These are phyloP conservation scores for Bacidia rubella DNA, from an alignment of 495 filamentous ascomycete species.

Conservation along the genomic window DNA sequence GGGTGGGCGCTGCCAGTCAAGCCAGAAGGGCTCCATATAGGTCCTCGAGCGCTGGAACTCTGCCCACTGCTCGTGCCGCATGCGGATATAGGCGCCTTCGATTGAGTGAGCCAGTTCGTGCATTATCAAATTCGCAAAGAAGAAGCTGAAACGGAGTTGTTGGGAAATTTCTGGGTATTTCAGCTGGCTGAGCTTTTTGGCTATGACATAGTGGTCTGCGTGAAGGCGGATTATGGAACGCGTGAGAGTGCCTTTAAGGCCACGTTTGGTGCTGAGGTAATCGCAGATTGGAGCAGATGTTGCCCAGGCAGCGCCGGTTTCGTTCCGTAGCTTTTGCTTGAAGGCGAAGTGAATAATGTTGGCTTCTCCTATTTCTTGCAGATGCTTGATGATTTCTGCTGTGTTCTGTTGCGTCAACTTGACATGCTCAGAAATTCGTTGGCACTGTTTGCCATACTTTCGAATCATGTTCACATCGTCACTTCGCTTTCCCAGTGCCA, in stretches of 20 bases:
- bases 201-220: slow-evolving; percentile 16
- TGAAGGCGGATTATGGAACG: slow-evolving; percentile 14
- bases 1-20: slow-evolving; percentile 8
- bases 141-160: slow-evolving; percentile 17
- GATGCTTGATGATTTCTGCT: slow-evolving; percentile 10
- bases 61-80: slow-evolving; percentile 13
- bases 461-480: slow-evolving; percentile 14
- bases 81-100: slow-evolving; percentile 11
- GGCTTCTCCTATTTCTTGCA: slow-evolving; percentile 9
- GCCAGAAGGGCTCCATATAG: slow-evolving; percentile 16
- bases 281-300: slow-evolving; percentile 14
- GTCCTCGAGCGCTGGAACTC: slow-evolving; percentile 9
- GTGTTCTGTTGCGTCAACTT: slow-evolving; percentile 13
- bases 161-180: slow-evolving; percentile 17
- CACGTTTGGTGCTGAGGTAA: slow-evolving; percentile 7
- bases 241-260: slow-evolving; percentile 5
- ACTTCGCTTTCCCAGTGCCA: slow-evolving; percentile 13
- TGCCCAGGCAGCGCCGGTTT: slow-evolving; percentile 2
- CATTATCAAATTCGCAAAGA: slow-evolving; percentile 15
- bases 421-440: slow-evolving; percentile 16
- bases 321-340: slow-evolving; percentile 3
- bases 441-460: slow-evolving; percentile 8
- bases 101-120: slow-evolving; percentile 19
- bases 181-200: slow-evolving; percentile 16
- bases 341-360: slow-evolving; percentile 17